A percentile compares a stretch with the other conserved stretches of the same genome.
Evolutionary conservation across 208 protist species (phyloP).

Genomic region (Trichomonas tenax): DNA sequence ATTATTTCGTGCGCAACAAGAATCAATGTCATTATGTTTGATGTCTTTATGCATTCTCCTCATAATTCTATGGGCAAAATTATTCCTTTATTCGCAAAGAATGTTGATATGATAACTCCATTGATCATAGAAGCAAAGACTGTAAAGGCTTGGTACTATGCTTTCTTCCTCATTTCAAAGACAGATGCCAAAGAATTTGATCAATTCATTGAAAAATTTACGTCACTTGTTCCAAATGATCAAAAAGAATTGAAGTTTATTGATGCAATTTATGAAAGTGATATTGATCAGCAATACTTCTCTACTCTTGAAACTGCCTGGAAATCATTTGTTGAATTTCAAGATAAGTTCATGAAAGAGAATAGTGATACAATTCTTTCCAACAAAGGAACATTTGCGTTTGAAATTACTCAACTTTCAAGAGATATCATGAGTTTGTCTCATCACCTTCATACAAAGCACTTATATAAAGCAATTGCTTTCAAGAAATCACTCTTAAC

Average conservation of each 20-base stretch:
- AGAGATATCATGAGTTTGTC: background rate
- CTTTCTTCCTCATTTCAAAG: background rate
- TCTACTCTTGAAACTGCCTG: background rate
- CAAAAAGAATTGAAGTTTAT: background rate
- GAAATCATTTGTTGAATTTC: background rate
- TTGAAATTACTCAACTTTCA: background rate
- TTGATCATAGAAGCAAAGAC: background rate
- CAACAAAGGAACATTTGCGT: background rate
- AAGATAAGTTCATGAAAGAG: background rate
- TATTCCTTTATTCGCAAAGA: background rate
- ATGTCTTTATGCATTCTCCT: background rate
- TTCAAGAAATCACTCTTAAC: background rate
- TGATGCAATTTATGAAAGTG: background rate
- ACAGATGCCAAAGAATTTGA: background rate
- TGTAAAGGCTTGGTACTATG: background rate
- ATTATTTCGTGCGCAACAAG: background rate
- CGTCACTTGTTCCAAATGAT: background rate
- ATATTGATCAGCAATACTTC: background rate
- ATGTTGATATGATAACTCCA: background rate
- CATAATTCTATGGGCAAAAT: background rate
- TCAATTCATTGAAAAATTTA: background rate
- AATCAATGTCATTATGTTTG: background rate
- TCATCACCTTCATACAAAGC: background rate
- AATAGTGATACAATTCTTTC: background rate
- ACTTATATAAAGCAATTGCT: background rate